Percentiles rank a stretch among this genome's conserved stretches.
Evolutionary conservation across 164 flowering plant species (phyloP).

Genomic region (Nymphaea colorata): DNA sequence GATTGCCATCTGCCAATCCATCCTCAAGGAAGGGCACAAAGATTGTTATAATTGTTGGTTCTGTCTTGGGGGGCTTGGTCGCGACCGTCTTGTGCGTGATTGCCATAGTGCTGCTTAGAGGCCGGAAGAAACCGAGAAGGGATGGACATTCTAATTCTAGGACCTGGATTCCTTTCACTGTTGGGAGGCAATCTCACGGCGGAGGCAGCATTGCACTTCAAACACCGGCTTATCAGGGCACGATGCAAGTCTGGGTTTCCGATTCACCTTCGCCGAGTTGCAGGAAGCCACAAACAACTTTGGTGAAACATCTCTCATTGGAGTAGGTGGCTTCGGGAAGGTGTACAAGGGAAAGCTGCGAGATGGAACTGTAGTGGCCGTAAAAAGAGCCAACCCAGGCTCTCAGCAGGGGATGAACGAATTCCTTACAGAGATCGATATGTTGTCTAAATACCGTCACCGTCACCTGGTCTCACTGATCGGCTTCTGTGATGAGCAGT

Average conservation of each 20-base stretch:
- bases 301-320: slow-evolving; percentile 70
- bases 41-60: slow-evolving; percentile 21
- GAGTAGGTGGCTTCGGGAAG: slow-evolving; percentile 84
- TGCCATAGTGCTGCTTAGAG: slow-evolving; percentile 26
- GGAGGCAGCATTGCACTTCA: slow-evolving; percentile 8
- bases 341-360: slow-evolving; percentile 53
- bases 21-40: slow-evolving; percentile 25
- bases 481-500: slow-evolving; percentile 73
- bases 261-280: slow-evolving; percentile 47
- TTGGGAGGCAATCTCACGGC: slow-evolving; percentile 11
- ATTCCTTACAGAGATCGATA: slow-evolving; percentile 74
- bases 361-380: slow-evolving; percentile 71
- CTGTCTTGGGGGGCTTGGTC: slow-evolving; percentile 22
- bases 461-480: slow-evolving; percentile 75
- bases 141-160: slow-evolving; percentile 14
- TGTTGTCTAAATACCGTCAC: slow-evolving; percentile 81
- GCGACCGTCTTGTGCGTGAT: slow-evolving; percentile 13
- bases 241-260: slow-evolving; percentile 36
- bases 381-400: slow-evolving; percentile 62
- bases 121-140: slow-evolving; percentile 17
- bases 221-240: neutral
- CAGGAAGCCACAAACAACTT: slow-evolving; percentile 71
- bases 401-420: slow-evolving; percentile 79
- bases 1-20: slow-evolving; percentile 2
- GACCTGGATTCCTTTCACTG: slow-evolving; percentile 4